Percentiles rank a stretch among this genome's conserved stretches.
Conservation (phyloP, 2,329 filamentous ascomycete genomes). For the Cercospora citrullina region DNA sequence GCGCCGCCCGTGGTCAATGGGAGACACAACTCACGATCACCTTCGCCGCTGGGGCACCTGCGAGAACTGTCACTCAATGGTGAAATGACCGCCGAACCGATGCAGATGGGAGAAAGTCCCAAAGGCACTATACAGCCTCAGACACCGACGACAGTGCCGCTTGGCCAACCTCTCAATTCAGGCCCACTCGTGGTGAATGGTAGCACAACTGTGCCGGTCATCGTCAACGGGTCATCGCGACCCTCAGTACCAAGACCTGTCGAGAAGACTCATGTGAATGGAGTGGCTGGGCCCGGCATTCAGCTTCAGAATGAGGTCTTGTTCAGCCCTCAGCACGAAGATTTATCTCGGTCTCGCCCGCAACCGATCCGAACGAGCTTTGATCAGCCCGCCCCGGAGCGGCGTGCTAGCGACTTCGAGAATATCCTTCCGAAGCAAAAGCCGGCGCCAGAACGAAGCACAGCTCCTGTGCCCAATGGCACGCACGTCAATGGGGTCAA, state of each 20-base stretch:
- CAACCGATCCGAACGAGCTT: constrained; percentile 14
- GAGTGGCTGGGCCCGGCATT: constrained; percentile 15
- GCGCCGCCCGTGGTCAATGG: constrained; percentile 37
- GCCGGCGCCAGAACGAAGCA: constrained; percentile 20
- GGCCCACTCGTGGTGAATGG: constrained; percentile 20
- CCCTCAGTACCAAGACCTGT: constrained; percentile 20
- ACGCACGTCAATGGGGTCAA: constrained; percentile 25
- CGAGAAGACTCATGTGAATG: constrained; percentile 19
- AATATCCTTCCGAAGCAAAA: constrained; percentile 23
- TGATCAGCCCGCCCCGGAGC: constrained; percentile 1
- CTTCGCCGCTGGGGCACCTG: constrained; percentile 49
- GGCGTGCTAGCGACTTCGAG: constrained; percentile 9
- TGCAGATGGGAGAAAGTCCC: constrained; percentile 25
- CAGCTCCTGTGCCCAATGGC: constrained; percentile 32
- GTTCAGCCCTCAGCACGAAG: constrained; percentile 10
- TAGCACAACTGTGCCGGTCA: constrained; percentile 40
- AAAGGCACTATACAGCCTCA: constrained; percentile 17
- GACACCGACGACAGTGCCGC: constrained; percentile 9
- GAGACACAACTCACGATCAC: constrained; percentile 43
- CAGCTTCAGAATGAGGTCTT: constrained; percentile 19
- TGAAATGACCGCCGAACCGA: constrained; percentile 28
- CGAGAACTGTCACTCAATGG: constrained; percentile 41
- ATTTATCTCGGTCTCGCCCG: constrained; percentile 16
- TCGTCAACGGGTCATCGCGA: constrained; percentile 45
- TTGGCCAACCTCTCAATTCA: not conserved